Base-by-base conservation (phyloP, 108 stramenopile genomes). In the Nitzschia sp. region DNA sequence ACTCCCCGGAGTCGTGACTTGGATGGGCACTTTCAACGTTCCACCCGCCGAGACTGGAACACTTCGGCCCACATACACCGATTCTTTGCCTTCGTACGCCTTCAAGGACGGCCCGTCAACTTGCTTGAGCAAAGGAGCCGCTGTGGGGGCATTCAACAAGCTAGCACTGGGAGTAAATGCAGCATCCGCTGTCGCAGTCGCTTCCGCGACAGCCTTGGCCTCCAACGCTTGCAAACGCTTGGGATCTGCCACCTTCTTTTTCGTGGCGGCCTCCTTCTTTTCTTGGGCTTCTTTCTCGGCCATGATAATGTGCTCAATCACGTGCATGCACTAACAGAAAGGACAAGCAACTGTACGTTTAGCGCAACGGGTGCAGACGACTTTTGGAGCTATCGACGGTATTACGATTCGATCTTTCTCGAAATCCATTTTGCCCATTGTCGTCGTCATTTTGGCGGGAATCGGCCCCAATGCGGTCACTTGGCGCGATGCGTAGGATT, bases 131-230 rank as follows among this genome's bases (percentile, higher is more conserved):
- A 94, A 66, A 17, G 82, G 62, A 13, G 70, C 55, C 1, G 90
- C 64, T 35, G 87, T 72, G 18, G 77, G 63, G 24, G 85, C 78
- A 33, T 84, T 81, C 48, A 90, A 64, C 2, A 92, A 55, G 9
- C 79, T 72, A 0, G 85, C 81, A 29, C 89, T 85, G 23, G 92
- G 90, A 35, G 72, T 59, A 64, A 82, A 94, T 29, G 80, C 64
- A 0, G 82, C 74, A 64, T 91, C 90, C 59, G 87, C 93, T 18
- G 80, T 77, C 13, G 83, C 85, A 55, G 89, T 90, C 45, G 93
- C 93, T 67, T 86, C 81, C 21, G 86, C 87, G 9, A 94, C 89
- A 21, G 93, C 93, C 30, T 82, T 82, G 67, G 89, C 89, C 76
- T 91, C 93, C 21, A 79, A 42, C 15, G 77, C 80, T 28, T 65